phyloP scores from a whole-genome alignment of 306 rosid species.

The Oxytropis ochrocephala region DNA sequence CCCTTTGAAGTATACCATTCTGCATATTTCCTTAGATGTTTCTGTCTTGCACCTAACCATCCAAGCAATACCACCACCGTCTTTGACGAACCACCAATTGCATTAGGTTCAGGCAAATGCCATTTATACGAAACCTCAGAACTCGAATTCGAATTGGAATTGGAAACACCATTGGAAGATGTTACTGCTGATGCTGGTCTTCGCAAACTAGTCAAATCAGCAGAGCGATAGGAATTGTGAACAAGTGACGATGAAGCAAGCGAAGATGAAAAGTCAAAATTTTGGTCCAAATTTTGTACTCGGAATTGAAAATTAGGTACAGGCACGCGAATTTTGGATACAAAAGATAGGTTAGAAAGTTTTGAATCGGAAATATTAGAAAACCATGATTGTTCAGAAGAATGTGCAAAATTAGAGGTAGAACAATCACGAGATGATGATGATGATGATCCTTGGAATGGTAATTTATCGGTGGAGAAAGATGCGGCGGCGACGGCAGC shows the following conservation, averaged over 20 bases:
- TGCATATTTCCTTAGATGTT: slow-evolving; percentile 75
- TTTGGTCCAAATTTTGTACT: slow-evolving; percentile 25
- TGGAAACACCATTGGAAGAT: slow-evolving; percentile 11
- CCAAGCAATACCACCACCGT: slow-evolving; percentile 94
- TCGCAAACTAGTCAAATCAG: slow-evolving; percentile 42
- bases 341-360: slow-evolving; percentile 50
- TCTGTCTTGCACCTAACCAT: slow-evolving; percentile 98
- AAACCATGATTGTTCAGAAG: slow-evolving; percentile 39
- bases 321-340: slow-evolving; percentile 49
- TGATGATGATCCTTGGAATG: slow-evolving; percentile 30
- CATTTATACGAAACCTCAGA: slow-evolving; percentile 73
- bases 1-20: slow-evolving; percentile 95
- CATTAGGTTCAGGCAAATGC: slow-evolving; percentile 77
- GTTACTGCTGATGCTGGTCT: slow-evolving; percentile 29
- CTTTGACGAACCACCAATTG: slow-evolving; percentile 48
- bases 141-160: slow-evolving; percentile 24
- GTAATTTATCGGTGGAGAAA: slow-evolving; percentile 56
- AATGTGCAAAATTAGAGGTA: slow-evolving; percentile 26
- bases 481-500: slow-evolving; percentile 77
- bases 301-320: slow-evolving; percentile 52
- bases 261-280: slow-evolving; percentile 28
- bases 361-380: slow-evolving; percentile 54
- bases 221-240: slow-evolving; percentile 48
- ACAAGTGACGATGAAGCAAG: slow-evolving; percentile 48
- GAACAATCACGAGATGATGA: slow-evolving; percentile 25